Evolutionary conservation across 139 green algal species (phyloP).

Genomic region (Chlamydomonas incerta): DNA sequence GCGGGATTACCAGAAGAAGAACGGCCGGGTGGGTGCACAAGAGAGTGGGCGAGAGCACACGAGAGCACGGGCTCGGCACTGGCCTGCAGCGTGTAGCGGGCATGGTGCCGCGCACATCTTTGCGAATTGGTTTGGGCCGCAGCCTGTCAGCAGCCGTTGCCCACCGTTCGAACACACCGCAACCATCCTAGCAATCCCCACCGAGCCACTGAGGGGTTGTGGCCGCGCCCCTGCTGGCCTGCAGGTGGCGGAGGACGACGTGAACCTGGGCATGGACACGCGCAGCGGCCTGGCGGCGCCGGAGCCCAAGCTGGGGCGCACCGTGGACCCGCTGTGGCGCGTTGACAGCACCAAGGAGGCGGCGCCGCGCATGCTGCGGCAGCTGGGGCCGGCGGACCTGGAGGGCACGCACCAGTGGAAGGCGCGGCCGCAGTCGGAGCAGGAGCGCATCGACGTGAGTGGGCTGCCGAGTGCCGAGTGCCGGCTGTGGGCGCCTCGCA

Average conservation of each 20-base stretch:
- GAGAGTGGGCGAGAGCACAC: neutral
- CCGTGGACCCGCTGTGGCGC: conserved; percentile 58
- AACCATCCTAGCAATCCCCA: too few species aligned
- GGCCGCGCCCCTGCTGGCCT: too few species aligned
- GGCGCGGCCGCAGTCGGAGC: conserved; percentile 38
- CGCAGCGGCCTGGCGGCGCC: conserved; percentile 47
- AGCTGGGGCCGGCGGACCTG: conserved; percentile 39
- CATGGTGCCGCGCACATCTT: too few species aligned
- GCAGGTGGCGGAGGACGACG: conserved; percentile 54
- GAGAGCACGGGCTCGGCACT: too few species aligned
- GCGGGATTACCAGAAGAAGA: conserved; percentile 2
- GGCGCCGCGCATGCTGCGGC: conserved; percentile 42
- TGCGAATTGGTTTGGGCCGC: too few species aligned
- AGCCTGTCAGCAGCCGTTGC: too few species aligned
- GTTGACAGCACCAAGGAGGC: conserved; percentile 38
- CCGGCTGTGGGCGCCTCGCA: too few species aligned
- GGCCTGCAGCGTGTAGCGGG: too few species aligned
- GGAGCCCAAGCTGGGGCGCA: conserved; percentile 40
- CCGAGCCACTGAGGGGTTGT: too few species aligned
- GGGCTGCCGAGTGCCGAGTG: too few species aligned
- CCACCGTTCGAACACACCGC: too few species aligned
- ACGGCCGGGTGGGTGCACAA: neutral
- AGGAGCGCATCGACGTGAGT: conserved; percentile 43
- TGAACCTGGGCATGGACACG: conserved; percentile 66
- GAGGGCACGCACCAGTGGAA: conserved; percentile 50